Percentiles rank a stretch among this genome's conserved stretches.
Conservation (phyloP, 257 asterid species). For the Primulina huaijiensis region DNA sequence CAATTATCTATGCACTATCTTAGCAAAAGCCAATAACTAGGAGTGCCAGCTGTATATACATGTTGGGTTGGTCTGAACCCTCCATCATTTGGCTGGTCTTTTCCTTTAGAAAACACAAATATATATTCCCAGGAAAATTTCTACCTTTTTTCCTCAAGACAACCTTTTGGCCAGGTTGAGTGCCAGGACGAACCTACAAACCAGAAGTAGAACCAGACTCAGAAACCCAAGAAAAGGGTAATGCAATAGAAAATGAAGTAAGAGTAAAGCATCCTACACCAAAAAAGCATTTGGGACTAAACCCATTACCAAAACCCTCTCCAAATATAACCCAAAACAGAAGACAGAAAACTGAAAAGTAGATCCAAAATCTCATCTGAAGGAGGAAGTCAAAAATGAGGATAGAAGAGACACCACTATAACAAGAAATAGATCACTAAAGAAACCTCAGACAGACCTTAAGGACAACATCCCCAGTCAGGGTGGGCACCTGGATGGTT, state of each 20-base stretch:
- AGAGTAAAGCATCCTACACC: conserved; percentile 1
- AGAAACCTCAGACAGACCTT: conserved; percentile 49
- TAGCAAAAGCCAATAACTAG: background rate
- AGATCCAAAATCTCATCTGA: conserved; percentile 16
- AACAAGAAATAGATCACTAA: conserved; percentile 3
- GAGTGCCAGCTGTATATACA: background rate
- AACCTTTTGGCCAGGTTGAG: conserved; percentile 94
- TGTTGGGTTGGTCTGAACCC: background rate
- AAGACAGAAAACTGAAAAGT: conserved; percentile 7
- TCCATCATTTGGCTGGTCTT: background rate
- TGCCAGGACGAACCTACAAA: conserved; percentile 79
- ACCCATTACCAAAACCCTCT: conserved; percentile 4
- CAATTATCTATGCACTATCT: background rate
- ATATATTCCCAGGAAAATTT: conserved; percentile 12
- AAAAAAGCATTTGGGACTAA: conserved; percentile 10
- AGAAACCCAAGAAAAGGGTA: conserved; percentile 14
- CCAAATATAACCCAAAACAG: conserved; percentile 1
- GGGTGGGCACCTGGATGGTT: conserved; percentile 88
- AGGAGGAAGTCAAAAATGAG: conserved; percentile 11
- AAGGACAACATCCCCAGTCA: conserved; percentile 88
- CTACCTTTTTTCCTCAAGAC: conserved; percentile 78
- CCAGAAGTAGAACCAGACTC: conserved; percentile 25
- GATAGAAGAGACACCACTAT: background rate
- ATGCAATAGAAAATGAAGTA: conserved; percentile 1
- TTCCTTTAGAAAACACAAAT: background rate